Evolutionary conservation across 2,329 filamentous ascomycete genomes (phyloP).

Genomic region (Myriosclerotinia duriaeana): DNA sequence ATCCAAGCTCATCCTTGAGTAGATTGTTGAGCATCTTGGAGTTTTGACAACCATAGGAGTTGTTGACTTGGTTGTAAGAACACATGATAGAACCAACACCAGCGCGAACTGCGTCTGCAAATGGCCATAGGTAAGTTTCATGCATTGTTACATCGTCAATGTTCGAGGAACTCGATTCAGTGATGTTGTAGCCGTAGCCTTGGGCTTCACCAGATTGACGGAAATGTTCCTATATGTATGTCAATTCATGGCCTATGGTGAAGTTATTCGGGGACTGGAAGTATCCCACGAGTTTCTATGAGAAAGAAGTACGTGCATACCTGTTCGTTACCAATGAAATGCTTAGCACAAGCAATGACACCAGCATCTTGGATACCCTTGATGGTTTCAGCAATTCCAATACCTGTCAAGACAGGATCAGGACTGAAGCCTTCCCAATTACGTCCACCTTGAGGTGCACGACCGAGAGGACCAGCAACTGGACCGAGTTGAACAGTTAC

Average conservation of each 20-base stretch:
- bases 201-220: conserved; percentile 45
- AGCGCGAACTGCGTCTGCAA: conserved; percentile 60
- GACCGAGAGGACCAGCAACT: conserved; percentile 71
- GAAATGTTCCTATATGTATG: conserved; percentile 53
- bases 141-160: conserved; percentile 61
- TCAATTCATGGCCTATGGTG: conserved; percentile 45
- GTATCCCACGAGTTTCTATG: neutral
- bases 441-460: conserved; percentile 66
- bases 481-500: conserved; percentile 70
- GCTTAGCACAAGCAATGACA: conserved; percentile 81
- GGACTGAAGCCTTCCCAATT: conserved; percentile 69
- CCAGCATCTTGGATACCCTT: conserved; percentile 79
- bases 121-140: conserved; percentile 61
- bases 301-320: conserved; percentile 43
- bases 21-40: conserved; percentile 72
- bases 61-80: conserved; percentile 80
- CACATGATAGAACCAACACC: conserved; percentile 84
- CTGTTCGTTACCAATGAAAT: conserved; percentile 71
- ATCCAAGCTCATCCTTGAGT: conserved; percentile 76
- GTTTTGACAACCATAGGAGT: conserved; percentile 78
- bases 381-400: conserved; percentile 70
- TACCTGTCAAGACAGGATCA: conserved; percentile 69
- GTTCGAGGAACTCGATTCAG: conserved; percentile 56
- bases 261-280: neutral
- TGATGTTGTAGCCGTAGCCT: conserved; percentile 61